These are phyloP conservation scores for Gamarada debralockiae DNA, from an alignment of 495 filamentous ascomycete genomes.

Conservation along the genomic window DNA sequence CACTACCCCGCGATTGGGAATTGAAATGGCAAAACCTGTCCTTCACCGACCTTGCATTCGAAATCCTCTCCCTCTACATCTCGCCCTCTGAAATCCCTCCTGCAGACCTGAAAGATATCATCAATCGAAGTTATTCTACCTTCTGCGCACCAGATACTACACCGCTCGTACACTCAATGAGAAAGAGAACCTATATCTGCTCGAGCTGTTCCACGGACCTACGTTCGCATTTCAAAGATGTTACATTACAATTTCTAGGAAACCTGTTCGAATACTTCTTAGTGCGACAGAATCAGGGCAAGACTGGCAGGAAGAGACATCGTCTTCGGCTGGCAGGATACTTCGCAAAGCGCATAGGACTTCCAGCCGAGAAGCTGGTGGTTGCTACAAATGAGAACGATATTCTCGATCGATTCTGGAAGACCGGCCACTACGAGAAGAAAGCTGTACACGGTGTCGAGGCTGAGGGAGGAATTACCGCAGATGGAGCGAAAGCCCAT, in stretches of 20 bases:
- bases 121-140: conserved; percentile 75
- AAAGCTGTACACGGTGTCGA: conserved; percentile 50
- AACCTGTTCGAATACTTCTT: conserved; percentile 98
- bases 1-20: conserved; percentile 57
- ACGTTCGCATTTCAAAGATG: conserved; percentile 95
- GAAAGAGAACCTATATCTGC: conserved; percentile 68
- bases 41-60: conserved; percentile 74
- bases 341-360: conserved; percentile 87
- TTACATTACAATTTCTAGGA: conserved; percentile 79
- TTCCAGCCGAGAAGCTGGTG: conserved; percentile 78
- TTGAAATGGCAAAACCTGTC: conserved; percentile 68
- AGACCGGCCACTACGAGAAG: conserved; percentile 79
- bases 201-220: conserved; percentile 97
- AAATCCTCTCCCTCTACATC: conserved; percentile 78
- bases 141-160: conserved; percentile 75
- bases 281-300: conserved; percentile 72
- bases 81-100: conserved; percentile 75
- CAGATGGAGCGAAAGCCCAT: conserved; percentile 64
- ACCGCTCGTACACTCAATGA: conserved; percentile 63
- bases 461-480: conserved; percentile 51
- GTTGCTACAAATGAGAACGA: conserved; percentile 94
- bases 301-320: conserved; percentile 66
- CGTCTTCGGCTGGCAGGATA: conserved; percentile 89
- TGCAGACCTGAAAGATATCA: conserved; percentile 74
- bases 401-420: conserved; percentile 81